A percentile compares a stretch with the other conserved stretches of the same genome.
Conservation (phyloP, 768 basidiomycete genomes). For the Pisolithus sp. region DNA sequence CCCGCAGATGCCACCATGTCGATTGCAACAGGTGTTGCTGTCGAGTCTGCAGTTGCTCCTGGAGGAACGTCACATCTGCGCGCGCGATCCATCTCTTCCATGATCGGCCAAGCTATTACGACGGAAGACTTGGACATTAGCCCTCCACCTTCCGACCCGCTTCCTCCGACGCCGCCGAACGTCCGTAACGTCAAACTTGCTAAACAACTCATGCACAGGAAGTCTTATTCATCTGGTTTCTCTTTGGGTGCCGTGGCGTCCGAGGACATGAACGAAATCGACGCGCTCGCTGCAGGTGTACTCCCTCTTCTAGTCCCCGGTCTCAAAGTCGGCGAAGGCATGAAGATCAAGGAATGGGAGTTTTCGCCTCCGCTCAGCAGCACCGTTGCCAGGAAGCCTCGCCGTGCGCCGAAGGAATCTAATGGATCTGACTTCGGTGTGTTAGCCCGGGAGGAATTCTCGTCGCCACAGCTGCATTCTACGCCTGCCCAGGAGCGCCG, state of each 20-base stretch:
- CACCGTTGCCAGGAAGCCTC: conserved; percentile 33
- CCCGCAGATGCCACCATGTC: conserved; percentile 10
- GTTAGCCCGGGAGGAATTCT: conserved; percentile 36
- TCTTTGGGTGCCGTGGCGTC: conserved; percentile 53
- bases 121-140: conserved; percentile 30
- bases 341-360: conserved; percentile 47
- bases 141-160: conserved; percentile 56
- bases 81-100: conserved; percentile 52
- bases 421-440: conserved; percentile 24
- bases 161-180: conserved; percentile 71
- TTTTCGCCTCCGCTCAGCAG: conserved; percentile 30
- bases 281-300: conserved; percentile 62
- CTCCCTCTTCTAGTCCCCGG: conserved; percentile 65
- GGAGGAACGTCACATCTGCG: conserved; percentile 43
- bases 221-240: conserved; percentile 59
- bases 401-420: conserved; percentile 4
- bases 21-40: conserved; percentile 29
- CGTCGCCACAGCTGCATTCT: conserved; percentile 53
- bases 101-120: conserved; percentile 35
- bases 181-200: conserved; percentile 53
- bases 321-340: conserved; percentile 48
- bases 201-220: conserved; percentile 46
- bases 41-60: conserved; percentile 23
- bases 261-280: conserved; percentile 53
- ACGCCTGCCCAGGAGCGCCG: conserved; percentile 45